phyloP scores from a whole-genome alignment of 768 basidiomycete species.

The Leccinellum albellum region DNA sequence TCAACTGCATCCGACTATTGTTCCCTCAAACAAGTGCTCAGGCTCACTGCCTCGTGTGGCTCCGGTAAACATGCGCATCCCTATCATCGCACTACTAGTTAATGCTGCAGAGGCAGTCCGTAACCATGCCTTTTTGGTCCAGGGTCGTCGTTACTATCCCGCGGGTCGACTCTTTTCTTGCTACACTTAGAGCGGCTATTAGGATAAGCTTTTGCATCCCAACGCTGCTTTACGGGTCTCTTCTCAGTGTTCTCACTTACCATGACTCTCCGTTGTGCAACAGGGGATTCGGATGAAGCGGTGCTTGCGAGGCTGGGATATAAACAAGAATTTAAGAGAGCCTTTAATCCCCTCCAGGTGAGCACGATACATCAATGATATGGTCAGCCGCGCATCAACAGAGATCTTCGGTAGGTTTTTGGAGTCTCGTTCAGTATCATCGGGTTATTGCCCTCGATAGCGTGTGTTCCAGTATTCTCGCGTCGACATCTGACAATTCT shows the following conservation, averaged over 20 bases:
- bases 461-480: constrained; percentile 34
- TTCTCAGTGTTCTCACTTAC: background rate
- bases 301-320: constrained; percentile 30
- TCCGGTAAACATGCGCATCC: too few species aligned
- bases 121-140: background rate
- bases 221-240: background rate
- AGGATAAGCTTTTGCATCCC: background rate
- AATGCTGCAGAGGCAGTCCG: background rate
- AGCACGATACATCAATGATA: background rate
- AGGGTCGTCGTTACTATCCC: too few species aligned
- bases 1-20: too few species aligned
- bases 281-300: constrained; percentile 22
- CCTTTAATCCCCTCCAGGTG: constrained; percentile 29
- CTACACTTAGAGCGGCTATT: too few species aligned
- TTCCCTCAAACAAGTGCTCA: too few species aligned
- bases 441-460: constrained; percentile 62
- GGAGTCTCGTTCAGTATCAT: constrained; percentile 69
- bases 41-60: too few species aligned
- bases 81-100: background rate
- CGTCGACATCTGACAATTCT: background rate
- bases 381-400: background rate
- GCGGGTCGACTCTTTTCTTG: background rate
- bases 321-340: constrained; percentile 34
- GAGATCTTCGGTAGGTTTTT: constrained; percentile 47
- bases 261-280: background rate